Base-by-base conservation (phyloP, 78 protist species). In the Dictyostelium citrinum region DNA sequence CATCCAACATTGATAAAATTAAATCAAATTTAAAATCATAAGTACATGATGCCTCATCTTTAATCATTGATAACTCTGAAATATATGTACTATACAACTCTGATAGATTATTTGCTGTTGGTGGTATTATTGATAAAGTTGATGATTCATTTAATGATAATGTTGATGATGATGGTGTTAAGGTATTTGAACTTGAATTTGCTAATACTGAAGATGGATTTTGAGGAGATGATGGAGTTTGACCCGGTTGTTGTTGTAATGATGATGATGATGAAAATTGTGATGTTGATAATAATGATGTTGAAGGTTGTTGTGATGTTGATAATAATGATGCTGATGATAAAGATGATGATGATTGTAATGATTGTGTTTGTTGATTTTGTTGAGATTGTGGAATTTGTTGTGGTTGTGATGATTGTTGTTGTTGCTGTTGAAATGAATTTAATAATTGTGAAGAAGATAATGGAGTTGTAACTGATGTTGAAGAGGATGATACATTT, bases 11-110 rank as follows among this genome's bases (percentile, higher is more conserved):
- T 64, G 93, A 27, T 9, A 78, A 33, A 31, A 64, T 78, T 45
- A 88, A 64, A n/a, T 88, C 81, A 46, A 67, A 88, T 43, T 75
- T 72, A 68, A 45, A 45, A 31, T 88, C 93, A 68, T 46, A 16
- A 46, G 60, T 46, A 16, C 75, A 55, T 55, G 74, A 80, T 33
- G 29, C 79, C 55, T 78, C 70, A 16, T 55, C 81, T 86, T 70
- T 70, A 37, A 61, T 60, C 78, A 51, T 76, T 58, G 93, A 27
- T 27, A 88, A 68, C 37, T 78, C 76, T 8, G 70, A 27, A 31
- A 88, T 88, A 49, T 88, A 88, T 3, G 64, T 35, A 31, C 77
- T 68, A 33, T 68, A 88, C 8, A 88, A 22, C 22, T 78, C 84
- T 2, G 84, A 76, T 8, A 88, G 10, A 6, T 31, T 17, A 24